Evolutionary conservation across 2,329 filamentous ascomycete species (phyloP).

Genomic region (Cercospora zeae-maydis): DNA sequence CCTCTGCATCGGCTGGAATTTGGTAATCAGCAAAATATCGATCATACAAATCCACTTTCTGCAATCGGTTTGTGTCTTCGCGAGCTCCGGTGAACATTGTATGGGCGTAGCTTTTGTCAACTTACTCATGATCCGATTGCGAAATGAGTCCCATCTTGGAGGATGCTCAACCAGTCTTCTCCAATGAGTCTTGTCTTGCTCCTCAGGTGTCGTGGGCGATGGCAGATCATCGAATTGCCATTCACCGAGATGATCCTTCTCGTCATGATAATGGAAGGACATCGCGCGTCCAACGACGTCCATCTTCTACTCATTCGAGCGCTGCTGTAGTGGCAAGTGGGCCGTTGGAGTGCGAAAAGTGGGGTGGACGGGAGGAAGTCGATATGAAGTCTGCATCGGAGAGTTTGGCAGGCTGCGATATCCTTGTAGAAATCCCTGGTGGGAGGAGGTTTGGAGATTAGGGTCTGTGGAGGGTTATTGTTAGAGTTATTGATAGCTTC

Average conservation of each 20-base stretch:
- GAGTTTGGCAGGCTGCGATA: neutral
- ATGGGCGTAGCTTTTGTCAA: neutral
- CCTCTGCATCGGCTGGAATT: neutral
- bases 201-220: neutral
- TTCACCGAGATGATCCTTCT: neutral
- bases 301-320: neutral
- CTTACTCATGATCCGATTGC: conserved; percentile 7
- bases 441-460: conserved; percentile 4
- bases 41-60: neutral
- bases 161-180: conserved; percentile 1
- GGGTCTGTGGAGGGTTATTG: neutral
- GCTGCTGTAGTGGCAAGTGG: neutral
- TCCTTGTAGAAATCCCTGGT: neutral
- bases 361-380: conserved; percentile 2
- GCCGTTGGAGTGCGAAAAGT: neutral
- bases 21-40: neutral
- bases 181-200: neutral
- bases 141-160: conserved; percentile 10
- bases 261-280: conserved; percentile 1
- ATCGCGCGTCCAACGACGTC: neutral
- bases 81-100: neutral
- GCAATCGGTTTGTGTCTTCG: neutral
- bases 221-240: neutral
- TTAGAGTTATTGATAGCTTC: neutral
- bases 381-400: conserved; percentile 1